Evolutionary conservation across 352 stramenopile genomes (phyloP), one percentile per base, ranked within the genome.

Genomic region (Globisporangium uncinulatum): DNA sequence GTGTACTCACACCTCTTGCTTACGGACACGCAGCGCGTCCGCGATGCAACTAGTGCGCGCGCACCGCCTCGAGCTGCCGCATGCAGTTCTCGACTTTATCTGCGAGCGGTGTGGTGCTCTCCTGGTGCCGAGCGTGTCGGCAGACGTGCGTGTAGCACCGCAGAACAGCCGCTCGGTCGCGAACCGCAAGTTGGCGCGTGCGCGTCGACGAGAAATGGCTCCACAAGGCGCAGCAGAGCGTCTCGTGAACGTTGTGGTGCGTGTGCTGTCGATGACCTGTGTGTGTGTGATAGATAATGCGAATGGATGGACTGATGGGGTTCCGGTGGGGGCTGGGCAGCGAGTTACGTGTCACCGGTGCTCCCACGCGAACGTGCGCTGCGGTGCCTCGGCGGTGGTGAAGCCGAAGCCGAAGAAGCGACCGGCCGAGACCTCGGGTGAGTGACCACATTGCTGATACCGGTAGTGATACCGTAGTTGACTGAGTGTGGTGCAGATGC

Each of bases 31-130:
- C 50, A 90, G 80, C 20, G 61, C 74, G 3, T 71, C 66, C 3
- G 75, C 87, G 74, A 70, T 87, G 66, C 70, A 82, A 37, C 60
- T 72, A 34, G 78, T 71, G 57, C 62, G 74, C 20, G 34, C 61
- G 0, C 71, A 63, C 11, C 70, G 54, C 21, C 59, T 66, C 0
- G 59, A 73, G 41, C 59, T 94, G n/a, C 68, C 82, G 3, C 43
- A 57, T 5, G 43, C 61, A 1, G 71, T 88, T 21, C 53, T 90
- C 19, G 79, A 92, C 62, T 88, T 69, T 34, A 64, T 94, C 6
- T 94, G 84, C 56, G 74, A 85, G 43, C 57, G 62, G 24, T 94
- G 84, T 39, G 76, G 63, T 21, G 81, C 62, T 7, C 61, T 94
- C 1, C 37, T 89, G 10, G 56, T 91, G 32, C 84, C 84, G 31